Evolutionary conservation across 2,329 filamentous ascomycete species (phyloP), one percentile per base, ranked within the genome.

Genomic region (Aspergillus alliaceus): DNA sequence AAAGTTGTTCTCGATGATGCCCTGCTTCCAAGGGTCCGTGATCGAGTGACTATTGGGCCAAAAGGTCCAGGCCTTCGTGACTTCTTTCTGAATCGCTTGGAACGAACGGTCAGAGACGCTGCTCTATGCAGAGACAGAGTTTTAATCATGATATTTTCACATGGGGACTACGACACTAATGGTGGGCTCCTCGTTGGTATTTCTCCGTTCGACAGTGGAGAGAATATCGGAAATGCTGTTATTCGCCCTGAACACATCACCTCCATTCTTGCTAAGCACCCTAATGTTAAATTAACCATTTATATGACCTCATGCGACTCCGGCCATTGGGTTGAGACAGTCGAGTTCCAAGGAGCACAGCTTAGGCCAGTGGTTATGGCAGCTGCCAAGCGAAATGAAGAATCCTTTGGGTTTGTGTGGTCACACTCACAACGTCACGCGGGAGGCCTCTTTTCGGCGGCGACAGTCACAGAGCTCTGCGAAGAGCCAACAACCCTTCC

Each of bases 291-390:
- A 27, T 15, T 34, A 9, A 54, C 54, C 15, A 51, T 59, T 3
- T 59, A 18, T 27, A 59, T 59, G 54, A 59, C 58, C 12, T 59
- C 58, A 12, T 59, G 58, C 34, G 54, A 31, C 48, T 59, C 58
- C 18, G 58, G 58, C 14, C 58, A 59, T 46, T 59, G 51, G 58
- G 53, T 57, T 14, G 39, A 59, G 32, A 59, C 51, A 29, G 40
- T 40, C 2, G 58, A 54, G 22, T 60, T 57, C 27, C 15, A 51
- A 37, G 54, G 22, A 20, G 40, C 6, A 22, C 22, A 49, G 12
- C 51, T 51, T 8, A 51, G 42, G 14, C 44, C 51, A 18, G 32
- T 50, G 22, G 32, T 54, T 35, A 42, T 57, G 11, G 58, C 46
- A 34, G 58, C 54, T n/a, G 24, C 58, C 2, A 39, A 51, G 44